Percentiles rank a stretch among this genome's conserved stretches.
phyloP scores from a whole-genome alignment of 305 asterid genomes.

The Fraxinus angustifolia region DNA sequence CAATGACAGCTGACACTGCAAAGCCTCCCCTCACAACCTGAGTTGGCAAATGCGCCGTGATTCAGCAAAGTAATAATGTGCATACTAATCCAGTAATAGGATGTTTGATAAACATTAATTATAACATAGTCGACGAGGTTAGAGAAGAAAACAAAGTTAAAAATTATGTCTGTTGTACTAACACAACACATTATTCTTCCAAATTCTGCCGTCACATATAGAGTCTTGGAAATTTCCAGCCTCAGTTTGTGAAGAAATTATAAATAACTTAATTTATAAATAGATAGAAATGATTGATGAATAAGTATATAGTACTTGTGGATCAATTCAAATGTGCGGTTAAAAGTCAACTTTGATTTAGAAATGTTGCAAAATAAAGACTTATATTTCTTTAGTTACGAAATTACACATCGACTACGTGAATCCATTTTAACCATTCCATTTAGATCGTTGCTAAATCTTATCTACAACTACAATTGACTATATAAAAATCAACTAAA shows the following conservation, averaged over 20 bases:
- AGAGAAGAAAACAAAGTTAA: not conserved
- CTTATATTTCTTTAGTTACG: not conserved
- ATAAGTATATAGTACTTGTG: not conserved
- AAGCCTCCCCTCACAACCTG: constrained; percentile 68
- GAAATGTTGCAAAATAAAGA: not conserved
- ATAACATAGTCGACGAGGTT: not conserved
- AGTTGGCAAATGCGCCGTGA: constrained; percentile 19
- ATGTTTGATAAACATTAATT: not conserved
- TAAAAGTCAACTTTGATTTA: not conserved
- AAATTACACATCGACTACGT: not conserved
- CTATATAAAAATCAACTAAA: not conserved
- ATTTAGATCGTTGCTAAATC: not conserved
- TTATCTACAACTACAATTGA: not conserved
- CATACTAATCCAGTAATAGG: not conserved
- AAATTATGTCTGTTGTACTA: not conserved
- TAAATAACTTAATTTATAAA: not conserved
- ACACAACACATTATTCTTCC: not conserved
- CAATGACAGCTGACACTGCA: constrained; percentile 65
- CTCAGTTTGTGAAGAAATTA: not conserved
- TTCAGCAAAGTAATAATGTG: not conserved
- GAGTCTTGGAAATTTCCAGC: not conserved
- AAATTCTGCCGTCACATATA: not conserved
- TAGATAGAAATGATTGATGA: not conserved
- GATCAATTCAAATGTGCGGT: not conserved
- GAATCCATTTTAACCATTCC: not conserved